A percentile compares a stretch with the other conserved stretches of the same genome.
Evolutionary conservation across 768 basidiomycete genomes (phyloP).

Genomic region (Crassisporium funariophilum): DNA sequence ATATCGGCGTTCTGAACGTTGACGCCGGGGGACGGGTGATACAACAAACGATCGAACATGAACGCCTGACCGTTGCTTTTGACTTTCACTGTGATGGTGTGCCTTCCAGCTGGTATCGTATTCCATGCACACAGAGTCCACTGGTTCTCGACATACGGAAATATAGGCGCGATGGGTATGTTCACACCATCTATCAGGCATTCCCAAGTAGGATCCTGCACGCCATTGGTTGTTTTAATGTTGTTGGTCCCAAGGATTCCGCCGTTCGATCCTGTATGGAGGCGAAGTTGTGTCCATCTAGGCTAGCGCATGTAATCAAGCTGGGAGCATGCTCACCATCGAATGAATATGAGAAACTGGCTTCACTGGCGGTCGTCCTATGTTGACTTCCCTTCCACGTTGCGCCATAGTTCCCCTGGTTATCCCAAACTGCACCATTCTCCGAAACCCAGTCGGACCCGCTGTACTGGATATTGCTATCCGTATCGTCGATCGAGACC

Average conservation of each 20-base stretch:
- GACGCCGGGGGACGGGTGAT: slow-evolving; percentile 11
- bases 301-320: too few relatives aligned
- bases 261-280: slow-evolving; percentile 11
- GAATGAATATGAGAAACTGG: slow-evolving; percentile 18
- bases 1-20: slow-evolving; percentile 18
- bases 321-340: slow-evolving; percentile 11
- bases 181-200: slow-evolving; percentile 13
- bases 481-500: slow-evolving; percentile 18
- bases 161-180: slow-evolving; percentile 7
- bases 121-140: slow-evolving; percentile 21
- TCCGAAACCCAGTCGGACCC: slow-evolving; percentile 12
- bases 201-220: slow-evolving; percentile 18
- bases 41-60: slow-evolving; percentile 22
- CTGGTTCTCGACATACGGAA: slow-evolving; percentile 14
- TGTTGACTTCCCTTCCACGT: slow-evolving; percentile 16
- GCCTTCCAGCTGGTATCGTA: slow-evolving; percentile 8
- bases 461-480: slow-evolving; percentile 11
- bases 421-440: slow-evolving; percentile 8
- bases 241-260: slow-evolving; percentile 15
- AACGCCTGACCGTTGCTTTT: slow-evolving; percentile 13
- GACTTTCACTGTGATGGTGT: slow-evolving; percentile 20
- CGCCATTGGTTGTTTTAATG: slow-evolving; percentile 9
- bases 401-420: slow-evolving; percentile 18
- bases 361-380: slow-evolving; percentile 7
- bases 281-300: too few relatives aligned